Conservation (phyloP, 2,329 filamentous ascomycete genomes). For the Magnaporthiopsis rhizophila region DNA sequence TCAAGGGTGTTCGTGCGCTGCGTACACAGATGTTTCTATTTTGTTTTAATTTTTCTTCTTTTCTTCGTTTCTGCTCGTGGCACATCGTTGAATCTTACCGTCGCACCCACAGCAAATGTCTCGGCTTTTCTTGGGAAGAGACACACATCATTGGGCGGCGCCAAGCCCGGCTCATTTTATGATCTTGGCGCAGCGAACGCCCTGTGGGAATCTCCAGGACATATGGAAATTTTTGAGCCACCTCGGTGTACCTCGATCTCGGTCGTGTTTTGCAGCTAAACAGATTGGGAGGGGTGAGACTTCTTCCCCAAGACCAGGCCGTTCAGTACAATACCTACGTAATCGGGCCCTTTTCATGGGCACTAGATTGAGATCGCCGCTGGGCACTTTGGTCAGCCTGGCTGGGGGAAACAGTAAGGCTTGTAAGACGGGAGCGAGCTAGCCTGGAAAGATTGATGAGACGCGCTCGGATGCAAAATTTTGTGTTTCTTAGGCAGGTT, state of each 20-base stretch:
- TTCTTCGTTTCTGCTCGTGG: neutral
- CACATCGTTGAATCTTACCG: neutral
- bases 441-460: neutral
- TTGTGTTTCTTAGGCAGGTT: too few relatives aligned
- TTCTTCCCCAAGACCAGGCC: neutral
- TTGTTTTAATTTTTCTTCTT: neutral
- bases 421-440: neutral
- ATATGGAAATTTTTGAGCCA: neutral
- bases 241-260: neutral
- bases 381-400: neutral
- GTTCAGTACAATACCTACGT: too few relatives aligned
- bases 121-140: neutral
- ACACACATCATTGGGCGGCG: neutral
- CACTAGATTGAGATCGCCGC: neutral
- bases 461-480: neutral
- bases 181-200: neutral
- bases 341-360: neutral
- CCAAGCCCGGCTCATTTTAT: neutral
- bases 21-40: neutral
- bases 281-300: neutral
- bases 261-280: neutral
- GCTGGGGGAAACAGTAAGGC: neutral
- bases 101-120: neutral
- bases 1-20: neutral
- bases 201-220: neutral